Percentiles rank a stretch among this genome's conserved stretches.
These are phyloP conservation scores for Pseudoscleropodium purum DNA, from an alignment of 225 moss, liverwort and hornwort genomes.

Conservation along the genomic window DNA sequence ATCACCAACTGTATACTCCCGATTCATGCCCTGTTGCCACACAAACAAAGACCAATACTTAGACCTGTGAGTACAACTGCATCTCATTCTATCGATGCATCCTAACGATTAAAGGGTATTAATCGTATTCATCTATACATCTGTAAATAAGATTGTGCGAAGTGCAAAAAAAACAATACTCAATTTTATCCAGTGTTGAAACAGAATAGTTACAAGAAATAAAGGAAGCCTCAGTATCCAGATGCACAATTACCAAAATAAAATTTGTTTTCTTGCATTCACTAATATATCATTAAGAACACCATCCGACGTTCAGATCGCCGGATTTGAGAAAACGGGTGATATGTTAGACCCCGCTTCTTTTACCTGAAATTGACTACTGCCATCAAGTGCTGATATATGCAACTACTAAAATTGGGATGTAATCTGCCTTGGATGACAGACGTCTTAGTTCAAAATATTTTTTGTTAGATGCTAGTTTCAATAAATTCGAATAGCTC, in stretches of 20 bases:
- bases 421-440: neutral
- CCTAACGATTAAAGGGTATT: neutral
- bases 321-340: neutral
- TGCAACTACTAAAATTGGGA: neutral
- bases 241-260: neutral
- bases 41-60: neutral
- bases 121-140: neutral
- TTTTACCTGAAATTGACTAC: neutral
- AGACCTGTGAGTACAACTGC: neutral
- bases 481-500: neutral
- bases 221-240: neutral
- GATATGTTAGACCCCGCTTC: neutral
- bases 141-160: neutral
- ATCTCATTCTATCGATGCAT: neutral
- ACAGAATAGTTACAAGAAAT: neutral
- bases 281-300: neutral
- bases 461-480: neutral
- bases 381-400: neutral
- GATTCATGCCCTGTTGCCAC: slow-evolving; percentile 68
- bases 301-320: neutral
- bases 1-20: slow-evolving; percentile 76
- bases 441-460: neutral
- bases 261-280: neutral
- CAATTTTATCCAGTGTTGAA: neutral
- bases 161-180: neutral